Evolutionary conservation across 768 basidiomycete species (phyloP).

Genomic region (Macrolepiota dolichaula): DNA sequence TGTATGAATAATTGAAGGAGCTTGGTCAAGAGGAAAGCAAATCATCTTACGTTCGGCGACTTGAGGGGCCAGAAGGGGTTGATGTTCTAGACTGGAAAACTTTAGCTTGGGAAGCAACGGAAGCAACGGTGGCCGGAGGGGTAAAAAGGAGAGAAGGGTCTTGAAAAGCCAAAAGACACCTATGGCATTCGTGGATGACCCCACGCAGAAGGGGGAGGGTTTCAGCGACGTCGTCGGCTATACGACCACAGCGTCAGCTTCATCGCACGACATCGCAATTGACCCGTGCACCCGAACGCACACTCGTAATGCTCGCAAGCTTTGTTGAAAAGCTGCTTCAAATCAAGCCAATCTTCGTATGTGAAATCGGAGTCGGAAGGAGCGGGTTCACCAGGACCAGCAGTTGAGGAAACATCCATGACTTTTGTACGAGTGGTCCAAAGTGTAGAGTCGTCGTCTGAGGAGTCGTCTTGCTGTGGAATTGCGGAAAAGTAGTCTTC

Average conservation of each 20-base stretch:
- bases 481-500: slow-evolving; percentile 32
- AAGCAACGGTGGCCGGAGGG: slow-evolving; percentile 11
- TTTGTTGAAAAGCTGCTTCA: slow-evolving; percentile 59
- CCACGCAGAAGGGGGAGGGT: slow-evolving; percentile 56
- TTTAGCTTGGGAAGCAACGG: background rate
- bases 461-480: slow-evolving; percentile 16
- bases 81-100: background rate
- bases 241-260: background rate
- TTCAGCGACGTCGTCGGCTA: slow-evolving; percentile 44
- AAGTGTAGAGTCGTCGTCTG: slow-evolving; percentile 22
- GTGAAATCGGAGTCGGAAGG: slow-evolving; percentile 12
- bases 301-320: slow-evolving; percentile 60
- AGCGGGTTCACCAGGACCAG: slow-evolving; percentile 18
- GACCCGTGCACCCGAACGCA: slow-evolving; percentile 25
- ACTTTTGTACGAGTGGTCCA: slow-evolving; percentile 30
- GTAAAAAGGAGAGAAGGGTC: slow-evolving; percentile 55
- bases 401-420: slow-evolving; percentile 39
- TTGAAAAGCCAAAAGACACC: slow-evolving; percentile 50
- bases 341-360: slow-evolving; percentile 59
- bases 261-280: background rate
- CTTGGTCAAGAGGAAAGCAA: background rate
- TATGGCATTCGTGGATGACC: slow-evolving; percentile 65
- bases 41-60: background rate
- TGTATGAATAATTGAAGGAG: background rate
- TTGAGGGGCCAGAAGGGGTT: background rate